phyloP scores from a whole-genome alignment of 768 basidiomycete genomes.

The Agrocybe chaxingu region DNA sequence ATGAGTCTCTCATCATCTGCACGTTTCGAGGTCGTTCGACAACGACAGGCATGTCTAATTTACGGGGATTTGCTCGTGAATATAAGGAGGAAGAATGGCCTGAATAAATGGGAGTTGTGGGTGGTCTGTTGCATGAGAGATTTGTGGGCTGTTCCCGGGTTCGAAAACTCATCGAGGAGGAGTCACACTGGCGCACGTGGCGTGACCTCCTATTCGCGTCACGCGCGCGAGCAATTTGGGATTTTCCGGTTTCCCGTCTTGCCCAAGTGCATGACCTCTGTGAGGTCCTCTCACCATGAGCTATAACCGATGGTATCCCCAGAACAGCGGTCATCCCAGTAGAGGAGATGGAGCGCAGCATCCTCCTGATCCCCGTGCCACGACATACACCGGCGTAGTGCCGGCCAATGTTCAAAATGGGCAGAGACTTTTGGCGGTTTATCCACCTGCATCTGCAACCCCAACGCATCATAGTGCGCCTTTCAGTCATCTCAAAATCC shows the following conservation, averaged over 20 bases:
- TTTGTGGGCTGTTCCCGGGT: not conserved
- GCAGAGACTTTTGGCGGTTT: constrained; percentile 61
- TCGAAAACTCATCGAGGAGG: not conserved
- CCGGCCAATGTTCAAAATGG: constrained; percentile 63
- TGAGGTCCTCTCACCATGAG: constrained; percentile 25
- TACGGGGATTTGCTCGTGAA: constrained; percentile 5
- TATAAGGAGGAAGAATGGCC: constrained; percentile 1
- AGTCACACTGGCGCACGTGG: constrained; percentile 7
- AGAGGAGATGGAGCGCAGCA: constrained; percentile 14
- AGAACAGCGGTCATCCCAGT: constrained; percentile 15
- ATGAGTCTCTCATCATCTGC: constrained; percentile 17
- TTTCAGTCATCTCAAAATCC: not conserved
- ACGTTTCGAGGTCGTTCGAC: constrained; percentile 13
- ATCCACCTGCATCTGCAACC: constrained; percentile 73
- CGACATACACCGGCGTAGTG: constrained; percentile 19
- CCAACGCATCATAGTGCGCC: constrained; percentile 71
- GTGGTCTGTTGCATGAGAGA: constrained; percentile 13
- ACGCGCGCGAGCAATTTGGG: constrained; percentile 18
- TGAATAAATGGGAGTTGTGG: not conserved
- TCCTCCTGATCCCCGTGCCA: constrained; percentile 14
- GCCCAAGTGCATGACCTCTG: constrained; percentile 3
- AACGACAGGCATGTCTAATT: constrained; percentile 16
- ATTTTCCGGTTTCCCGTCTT: constrained; percentile 4
- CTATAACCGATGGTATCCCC: constrained; percentile 26
- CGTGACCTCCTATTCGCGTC: constrained; percentile 22